phyloP scores from a whole-genome alignment of 306 rosid species.

The Trifolium repens region DNA sequence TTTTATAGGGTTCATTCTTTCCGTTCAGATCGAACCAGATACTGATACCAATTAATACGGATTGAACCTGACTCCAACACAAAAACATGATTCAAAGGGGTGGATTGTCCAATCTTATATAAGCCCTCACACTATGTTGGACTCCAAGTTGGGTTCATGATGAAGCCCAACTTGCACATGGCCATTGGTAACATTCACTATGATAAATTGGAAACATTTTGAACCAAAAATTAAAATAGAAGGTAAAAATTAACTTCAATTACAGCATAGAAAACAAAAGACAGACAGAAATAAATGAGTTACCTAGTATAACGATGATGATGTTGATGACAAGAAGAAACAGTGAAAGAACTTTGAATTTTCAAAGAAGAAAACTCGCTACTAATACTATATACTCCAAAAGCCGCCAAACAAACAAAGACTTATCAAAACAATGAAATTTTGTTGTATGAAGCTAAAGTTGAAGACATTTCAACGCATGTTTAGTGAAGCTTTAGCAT shows the following conservation, averaged over 20 bases:
- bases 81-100: too few species aligned
- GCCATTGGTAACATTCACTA: too few species aligned
- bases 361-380: too few species aligned
- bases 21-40: too few species aligned
- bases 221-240: constrained; percentile 28
- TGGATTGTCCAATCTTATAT: too few species aligned
- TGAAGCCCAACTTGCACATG: too few species aligned
- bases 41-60: too few species aligned
- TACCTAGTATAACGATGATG: constrained; percentile 32
- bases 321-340: constrained; percentile 37
- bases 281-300: constrained; percentile 13
- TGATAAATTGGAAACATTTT: background rate
- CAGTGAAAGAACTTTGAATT: background rate
- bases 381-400: too few species aligned
- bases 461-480: constrained; percentile 14
- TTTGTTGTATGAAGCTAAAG: background rate
- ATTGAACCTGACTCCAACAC: too few species aligned
- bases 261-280: background rate
- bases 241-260: constrained; percentile 12
- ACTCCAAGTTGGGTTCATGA: too few species aligned
- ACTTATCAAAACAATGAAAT: background rate
- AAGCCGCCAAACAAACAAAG: background rate
- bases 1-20: too few species aligned
- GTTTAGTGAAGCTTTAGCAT: constrained; percentile 20
- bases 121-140: too few species aligned